Base-by-base conservation (phyloP, 495 filamentous ascomycete genomes). In the Pyrenopolyporus hunteri region DNA sequence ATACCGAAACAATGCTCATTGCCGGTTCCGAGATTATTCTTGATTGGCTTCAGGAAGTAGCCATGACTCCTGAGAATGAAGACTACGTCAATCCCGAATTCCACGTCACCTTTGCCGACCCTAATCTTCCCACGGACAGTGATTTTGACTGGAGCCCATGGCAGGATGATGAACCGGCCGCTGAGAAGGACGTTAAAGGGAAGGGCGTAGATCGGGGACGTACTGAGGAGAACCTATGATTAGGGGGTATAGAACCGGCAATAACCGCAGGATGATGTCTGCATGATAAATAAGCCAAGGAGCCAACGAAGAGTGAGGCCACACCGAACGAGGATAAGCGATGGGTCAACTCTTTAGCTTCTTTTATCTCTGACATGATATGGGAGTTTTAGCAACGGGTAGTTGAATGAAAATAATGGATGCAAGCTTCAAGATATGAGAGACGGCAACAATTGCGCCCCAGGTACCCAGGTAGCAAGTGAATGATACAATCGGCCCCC, bases 11-110 rank as follows among this genome's bases (percentile, higher is more conserved):
- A 5, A 61, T 77, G 29, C 60, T 81, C 17, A 63, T 78, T 25
- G 66, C 70, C 20, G 70, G 69, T 0, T 67, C 72, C 16, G 25
- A 66, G 6, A 31, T 59, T 8, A 63, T 83, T 3, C 63, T 83
- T 13, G 68, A 72, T 35, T 80, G 77, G 79, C 63, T 82, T 5
- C 71, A 77, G 47, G 68, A 81, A 43, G 78, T 80, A 8, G 75
- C 76, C 4, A 31, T 72, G 20, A 57, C 63, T 0, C 52, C 56
- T 0, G 36, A 64, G 11, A 35, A 36, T 29, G 2, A 65, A 10
- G 54, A 42, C 16, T 79, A 77, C 47, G 57, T 33, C 22, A 79
- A 79, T 52, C 70, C 70, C 2, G 16, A 57, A 10, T 57, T 71
- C n/a, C 36, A 66, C 4, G 39, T 76, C 37, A 29, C 26, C 0